Evolutionary conservation across 2,329 filamentous ascomycete genomes (phyloP).

Genomic region (Nemania sp.): DNA sequence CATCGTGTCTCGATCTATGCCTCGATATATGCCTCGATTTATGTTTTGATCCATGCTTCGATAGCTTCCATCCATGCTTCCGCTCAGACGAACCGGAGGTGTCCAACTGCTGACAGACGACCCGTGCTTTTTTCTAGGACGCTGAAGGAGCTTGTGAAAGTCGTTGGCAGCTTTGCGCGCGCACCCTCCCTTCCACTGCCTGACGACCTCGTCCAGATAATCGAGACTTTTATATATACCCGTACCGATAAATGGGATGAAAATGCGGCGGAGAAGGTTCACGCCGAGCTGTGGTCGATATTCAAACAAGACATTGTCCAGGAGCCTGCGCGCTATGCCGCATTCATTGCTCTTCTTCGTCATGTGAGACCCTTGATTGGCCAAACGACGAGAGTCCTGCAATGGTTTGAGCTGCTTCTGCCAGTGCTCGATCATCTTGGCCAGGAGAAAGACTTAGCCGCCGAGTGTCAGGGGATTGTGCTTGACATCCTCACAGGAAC

Average conservation of each 20-base stretch:
- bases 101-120: constrained; percentile 26
- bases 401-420: constrained; percentile 73
- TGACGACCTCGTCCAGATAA: constrained; percentile 63
- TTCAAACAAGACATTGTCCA: constrained; percentile 68
- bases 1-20: too few species aligned
- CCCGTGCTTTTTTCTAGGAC: constrained; percentile 45
- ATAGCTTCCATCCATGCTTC: too few species aligned
- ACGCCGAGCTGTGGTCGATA: constrained; percentile 71
- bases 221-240: constrained; percentile 70
- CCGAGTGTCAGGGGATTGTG: constrained; percentile 67
- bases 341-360: constrained; percentile 72
- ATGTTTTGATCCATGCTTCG: too few species aligned
- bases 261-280: constrained; percentile 68
- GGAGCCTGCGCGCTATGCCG: constrained; percentile 59
- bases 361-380: constrained; percentile 67
- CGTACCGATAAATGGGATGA: constrained; percentile 70
- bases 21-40: too few species aligned
- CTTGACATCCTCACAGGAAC: constrained; percentile 68
- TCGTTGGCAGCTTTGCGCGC: constrained; percentile 57
- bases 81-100: too few species aligned
- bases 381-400: constrained; percentile 63
- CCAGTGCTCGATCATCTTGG: constrained; percentile 60
- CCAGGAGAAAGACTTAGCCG: constrained; percentile 65
- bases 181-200: constrained; percentile 64
- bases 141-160: constrained; percentile 65